A percentile compares a stretch with the other conserved stretches of the same genome.
Evolutionary conservation across 148 eudicot genomes (phyloP).

Genomic region (Rhododendron griersonianum): DNA sequence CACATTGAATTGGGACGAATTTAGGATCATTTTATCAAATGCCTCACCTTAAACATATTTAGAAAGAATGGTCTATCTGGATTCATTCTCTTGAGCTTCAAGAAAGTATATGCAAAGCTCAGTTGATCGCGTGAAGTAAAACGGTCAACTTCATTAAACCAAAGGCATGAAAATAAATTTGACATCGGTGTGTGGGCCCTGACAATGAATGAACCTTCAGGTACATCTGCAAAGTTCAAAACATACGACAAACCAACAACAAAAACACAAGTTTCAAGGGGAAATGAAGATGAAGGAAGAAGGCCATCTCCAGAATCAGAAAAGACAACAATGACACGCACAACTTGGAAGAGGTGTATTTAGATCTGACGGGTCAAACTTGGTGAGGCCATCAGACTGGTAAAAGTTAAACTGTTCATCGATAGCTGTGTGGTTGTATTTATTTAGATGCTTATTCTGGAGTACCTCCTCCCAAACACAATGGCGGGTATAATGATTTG

Average conservation of each 20-base stretch:
- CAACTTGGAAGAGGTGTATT: slow-evolving; percentile 78
- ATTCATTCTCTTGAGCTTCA: slow-evolving; percentile 73
- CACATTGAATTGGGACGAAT: background rate
- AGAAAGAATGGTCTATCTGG: slow-evolving; percentile 54
- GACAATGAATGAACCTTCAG: slow-evolving; percentile 91
- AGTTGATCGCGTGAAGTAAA: slow-evolving; percentile 93
- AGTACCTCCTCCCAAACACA: slow-evolving; percentile 99
- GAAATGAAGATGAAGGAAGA: slow-evolving; percentile 5
- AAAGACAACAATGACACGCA: slow-evolving; percentile 36
- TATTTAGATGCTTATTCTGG: slow-evolving; percentile 93
- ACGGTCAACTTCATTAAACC: slow-evolving; percentile 97
- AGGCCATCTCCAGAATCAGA: background rate
- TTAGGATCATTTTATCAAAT: background rate
- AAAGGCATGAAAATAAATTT: slow-evolving; percentile 88
- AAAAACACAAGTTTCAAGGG: background rate
- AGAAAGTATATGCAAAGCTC: slow-evolving; percentile 85
- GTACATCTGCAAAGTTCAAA: slow-evolving; percentile 63
- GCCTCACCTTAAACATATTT: slow-evolving; percentile 78
- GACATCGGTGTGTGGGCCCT: slow-evolving; percentile 96
- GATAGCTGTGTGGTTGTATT: slow-evolving; percentile 87
- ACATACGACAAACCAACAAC: slow-evolving; percentile 1
- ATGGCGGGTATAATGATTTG: slow-evolving; percentile 88
- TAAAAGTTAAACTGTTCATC: slow-evolving; percentile 85
- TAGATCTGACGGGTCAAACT: slow-evolving; percentile 75
- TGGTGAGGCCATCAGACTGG: slow-evolving; percentile 86